Base-by-base conservation (phyloP, 148 eudicot genomes). In the Amaranthus cruentus region DNA sequence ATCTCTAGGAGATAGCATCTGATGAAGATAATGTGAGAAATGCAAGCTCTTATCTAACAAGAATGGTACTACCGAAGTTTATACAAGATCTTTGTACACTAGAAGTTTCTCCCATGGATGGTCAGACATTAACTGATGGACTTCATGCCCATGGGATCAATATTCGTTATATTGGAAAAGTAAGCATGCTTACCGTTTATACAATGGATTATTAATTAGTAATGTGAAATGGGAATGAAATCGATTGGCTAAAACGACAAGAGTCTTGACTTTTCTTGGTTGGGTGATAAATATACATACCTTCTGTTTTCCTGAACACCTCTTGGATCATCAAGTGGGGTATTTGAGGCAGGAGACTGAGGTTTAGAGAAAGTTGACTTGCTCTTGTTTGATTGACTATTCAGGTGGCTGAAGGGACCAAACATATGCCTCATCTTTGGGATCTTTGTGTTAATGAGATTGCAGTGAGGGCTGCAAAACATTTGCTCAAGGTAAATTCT, bases 71-170 rank as follows among this genome's bases (percentile, higher is more conserved):
- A 53, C 91, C 94, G 28, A 92, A 89, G 83, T 90, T 96, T 69
- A 78, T 85, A 64, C 87, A 92, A 70, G 99, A 96, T 87, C 91
- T 96, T 46, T 85, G 94, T 84, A 75, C 96, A 62, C 97, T 96
- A 70, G 99, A 96, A 81, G 96, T 96, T 73, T 96, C 99, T 73
- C 99, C 99, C 60, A 96, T 96, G 99, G 99, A 96, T 83, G 99
- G 99, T n/a, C 99, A 96, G 79, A 92, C 99, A 46, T 85, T 96
- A 67, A 92, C 97, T 68, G 99, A 96, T 73, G 97, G 96, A 71
- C 97, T 96, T 54, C 99, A 96, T 86, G 91, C 96, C 55, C 96
- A 90, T 86, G 99, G 99, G 74, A 92, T 96, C 70, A 96, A 92
- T 81, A 84, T 96, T 69, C 97, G 99, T 2, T 96, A 96, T 77